Evolutionary conservation across 345 rosid genomes (phyloP), one percentile per base, ranked within the genome.

Genomic region (Murraya paniculata): DNA sequence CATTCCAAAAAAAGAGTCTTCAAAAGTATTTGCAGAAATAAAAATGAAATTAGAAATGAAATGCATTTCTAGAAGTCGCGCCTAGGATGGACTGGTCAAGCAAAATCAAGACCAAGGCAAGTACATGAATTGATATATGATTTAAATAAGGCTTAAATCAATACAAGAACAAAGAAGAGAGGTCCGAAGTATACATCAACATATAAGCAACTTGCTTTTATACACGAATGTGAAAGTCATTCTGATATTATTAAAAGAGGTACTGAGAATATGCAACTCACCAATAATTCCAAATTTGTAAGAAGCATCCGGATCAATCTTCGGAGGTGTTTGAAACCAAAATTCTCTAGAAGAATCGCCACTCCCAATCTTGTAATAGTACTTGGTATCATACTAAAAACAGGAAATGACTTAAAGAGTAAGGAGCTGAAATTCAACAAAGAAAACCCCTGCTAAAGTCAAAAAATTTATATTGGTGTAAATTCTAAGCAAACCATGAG

Each of bases 231-330:
- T 19, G 60, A 53, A 5, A 62, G 24, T 3, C 56, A 57, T 30
- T 76, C 24, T n/a, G 24, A 30, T 30, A 9, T 0, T 77, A 16
- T 10, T 21, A 6, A 22, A 38, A 6, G 28, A 38, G 21, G 8
- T 13, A 39, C 41, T 66, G 36, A 28, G 8, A 73, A 77, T 81
- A 73, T 3, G 8, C 56, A 62, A 78, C 93, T 85, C 80, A 96
- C 99, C 98, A 75, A 96, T 96, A 72, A 96, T 91, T 78, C 98
- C 99, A 82, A 96, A 96, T 82, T 88, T 91, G 88, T 91, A 94
- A 60, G 97, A 69, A 80, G 89, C 87, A 89, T 92, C 97, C 56
- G 95, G 97, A 83, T 85, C 81, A 78, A 92, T 64, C 66, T 64
- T 62, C 76, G 99, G 98, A 79, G 99, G 95, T 59, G 98, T 92